Evolutionary conservation across 106 monocot species (phyloP).

Genomic region (Platanthera zijinensis): DNA sequence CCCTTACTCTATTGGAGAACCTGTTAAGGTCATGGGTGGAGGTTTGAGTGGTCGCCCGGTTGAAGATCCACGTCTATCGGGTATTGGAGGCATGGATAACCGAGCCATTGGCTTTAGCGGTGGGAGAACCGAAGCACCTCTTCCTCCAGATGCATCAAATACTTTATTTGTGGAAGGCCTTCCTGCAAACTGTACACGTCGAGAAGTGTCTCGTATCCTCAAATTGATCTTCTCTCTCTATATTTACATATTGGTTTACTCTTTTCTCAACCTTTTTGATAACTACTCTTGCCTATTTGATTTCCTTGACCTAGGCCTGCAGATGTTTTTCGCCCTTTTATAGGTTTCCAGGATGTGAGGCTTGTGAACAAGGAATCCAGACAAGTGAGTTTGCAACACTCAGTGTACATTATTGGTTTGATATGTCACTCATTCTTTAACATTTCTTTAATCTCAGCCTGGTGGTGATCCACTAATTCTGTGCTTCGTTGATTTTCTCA

Average conservation of each 20-base stretch:
- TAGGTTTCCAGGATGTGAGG: slow-evolving; percentile 63
- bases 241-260: not conserved
- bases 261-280: not conserved
- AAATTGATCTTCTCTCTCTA: not conserved
- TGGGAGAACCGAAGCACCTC: slow-evolving; percentile 35
- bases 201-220: slow-evolving; percentile 93
- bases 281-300: not conserved
- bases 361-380: slow-evolving; percentile 63
- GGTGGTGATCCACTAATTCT: slow-evolving; percentile 40
- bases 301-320: slow-evolving; percentile 29
- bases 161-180: slow-evolving; percentile 79
- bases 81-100: slow-evolving; percentile 22
- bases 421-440: not conserved
- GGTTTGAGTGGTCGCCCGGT: slow-evolving; percentile 27
- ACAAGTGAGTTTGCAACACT: slow-evolving; percentile 29
- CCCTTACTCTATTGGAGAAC: slow-evolving; percentile 19
- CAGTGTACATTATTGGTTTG: not conserved
- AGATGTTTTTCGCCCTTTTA: slow-evolving; percentile 78
- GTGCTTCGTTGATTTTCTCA: slow-evolving; percentile 45
- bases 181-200: slow-evolving; percentile 45
- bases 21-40: slow-evolving; percentile 26
- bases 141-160: slow-evolving; percentile 75
- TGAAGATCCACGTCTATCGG: slow-evolving; percentile 35
- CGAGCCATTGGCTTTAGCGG: slow-evolving; percentile 23
- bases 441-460: slow-evolving; percentile 4